Evolutionary conservation across 1,139 yeast species (phyloP).

Genomic region (Candida pseudoviswanathii): DNA sequence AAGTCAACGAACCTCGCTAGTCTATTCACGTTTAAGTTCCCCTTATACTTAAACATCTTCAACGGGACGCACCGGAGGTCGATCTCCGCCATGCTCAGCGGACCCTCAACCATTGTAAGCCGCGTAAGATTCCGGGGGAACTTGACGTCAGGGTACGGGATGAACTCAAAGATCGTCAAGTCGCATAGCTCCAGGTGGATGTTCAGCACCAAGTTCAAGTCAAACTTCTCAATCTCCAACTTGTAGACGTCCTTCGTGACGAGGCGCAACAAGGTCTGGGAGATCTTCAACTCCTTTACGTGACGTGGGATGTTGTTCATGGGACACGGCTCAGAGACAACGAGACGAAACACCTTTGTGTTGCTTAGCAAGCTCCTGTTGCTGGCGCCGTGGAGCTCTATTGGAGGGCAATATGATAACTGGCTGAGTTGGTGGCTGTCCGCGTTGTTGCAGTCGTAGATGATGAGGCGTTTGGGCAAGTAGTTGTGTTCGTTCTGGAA

Average conservation of each 20-base stretch:
- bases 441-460: not conserved
- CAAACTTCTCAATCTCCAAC: conserved; percentile 3
- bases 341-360: not conserved
- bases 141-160: not conserved
- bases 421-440: not conserved
- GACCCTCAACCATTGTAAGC: conserved; percentile 7
- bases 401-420: not conserved
- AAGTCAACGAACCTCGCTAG: conserved; percentile 5
- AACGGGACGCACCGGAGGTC: conserved; percentile 5
- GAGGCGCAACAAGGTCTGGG: not conserved
- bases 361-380: not conserved
- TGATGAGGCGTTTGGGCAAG: not conserved
- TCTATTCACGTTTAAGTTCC: conserved; percentile 8
- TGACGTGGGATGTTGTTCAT: not conserved
- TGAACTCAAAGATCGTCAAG: conserved; percentile 7
- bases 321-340: not conserved
- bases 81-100: not conserved
- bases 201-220: not conserved
- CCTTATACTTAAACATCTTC: conserved; percentile 9
- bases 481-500: not conserved
- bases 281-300: conserved; percentile 4
- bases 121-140: conserved; percentile 5
- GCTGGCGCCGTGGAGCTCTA: not conserved
- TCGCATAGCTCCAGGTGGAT: conserved; percentile 1
- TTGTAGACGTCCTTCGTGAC: not conserved